phyloP scores from a whole-genome alignment of 179 eudicot genomes.

The Monotropa hypopitys region DNA sequence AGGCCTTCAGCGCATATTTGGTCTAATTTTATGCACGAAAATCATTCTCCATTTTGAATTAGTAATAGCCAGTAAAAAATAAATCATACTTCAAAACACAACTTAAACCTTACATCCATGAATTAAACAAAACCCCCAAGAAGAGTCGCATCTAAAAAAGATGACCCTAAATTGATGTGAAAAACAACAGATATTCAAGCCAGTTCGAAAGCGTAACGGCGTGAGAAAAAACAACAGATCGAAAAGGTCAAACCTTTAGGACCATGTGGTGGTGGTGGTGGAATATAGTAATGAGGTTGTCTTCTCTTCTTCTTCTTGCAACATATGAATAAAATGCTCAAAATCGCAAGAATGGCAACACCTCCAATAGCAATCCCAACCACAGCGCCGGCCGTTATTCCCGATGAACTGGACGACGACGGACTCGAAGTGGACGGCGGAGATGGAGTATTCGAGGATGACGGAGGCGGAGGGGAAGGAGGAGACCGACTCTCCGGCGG shows the following conservation, averaged over 20 bases:
- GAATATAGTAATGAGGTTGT: constrained; percentile 39
- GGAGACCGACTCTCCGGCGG: constrained; percentile 17
- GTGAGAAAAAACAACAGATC: background rate
- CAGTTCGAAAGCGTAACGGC: background rate
- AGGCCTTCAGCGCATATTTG: background rate
- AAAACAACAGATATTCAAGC: background rate
- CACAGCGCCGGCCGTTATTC: constrained; percentile 28
- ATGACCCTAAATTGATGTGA: background rate
- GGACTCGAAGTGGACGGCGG: constrained; percentile 12
- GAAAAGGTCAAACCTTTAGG: constrained; percentile 40
- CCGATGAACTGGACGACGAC: constrained; percentile 10
- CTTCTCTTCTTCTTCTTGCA: constrained; percentile 64
- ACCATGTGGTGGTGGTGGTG: constrained; percentile 45
- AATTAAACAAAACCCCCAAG: background rate
- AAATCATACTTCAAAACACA: constrained; percentile 1
- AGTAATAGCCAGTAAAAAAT: no score
- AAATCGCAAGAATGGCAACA: constrained; percentile 32
- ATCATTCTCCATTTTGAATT: no score
- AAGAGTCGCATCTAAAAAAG: background rate
- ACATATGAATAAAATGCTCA: constrained; percentile 44
- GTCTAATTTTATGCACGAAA: background rate
- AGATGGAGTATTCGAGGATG: constrained; percentile 4
- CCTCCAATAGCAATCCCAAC: constrained; percentile 78
- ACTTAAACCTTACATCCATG: background rate
- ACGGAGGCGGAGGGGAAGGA: constrained; percentile 16